Evolutionary conservation across 768 basidiomycete species (phyloP), one percentile per base, ranked within the genome.

Genomic region (Hypsizygus marmoreus): DNA sequence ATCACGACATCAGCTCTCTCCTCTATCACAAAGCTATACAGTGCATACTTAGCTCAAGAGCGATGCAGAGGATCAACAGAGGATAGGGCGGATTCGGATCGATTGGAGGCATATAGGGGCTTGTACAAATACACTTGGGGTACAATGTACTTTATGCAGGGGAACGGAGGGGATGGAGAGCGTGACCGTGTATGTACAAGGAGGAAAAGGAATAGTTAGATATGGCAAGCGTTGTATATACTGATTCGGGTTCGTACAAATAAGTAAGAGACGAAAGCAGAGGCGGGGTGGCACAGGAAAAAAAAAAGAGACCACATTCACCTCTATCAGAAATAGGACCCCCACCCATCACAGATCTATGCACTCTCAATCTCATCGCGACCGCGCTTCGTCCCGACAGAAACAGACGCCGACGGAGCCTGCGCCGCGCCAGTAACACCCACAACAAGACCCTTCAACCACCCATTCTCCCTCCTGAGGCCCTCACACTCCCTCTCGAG

Each of bases 401-500:
- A 31, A n/a, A 40, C 38, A 25, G 53, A 37, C 1, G 59, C 62
- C 17, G 58, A 53, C 2, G 73, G 68, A 13, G 60, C 70, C 49
- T 75, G 73, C 20, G 73, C 82, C 26, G 79, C 88, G 16, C 88
- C 88, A 0, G 91, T 91, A 10, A 91, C 88, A 22, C 89, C 88
- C 3, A 94, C 90, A 5, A 95, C 90, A 11, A 95, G 68, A 0
- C 91, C 89, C 68, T 93, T 90, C 54, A 95, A 64, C 91, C 92
- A 95, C 1, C 88, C 88, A 58, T 97, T 97, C 71, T 97, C 93
- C 47, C 89, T 76, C 37, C 91, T 75, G 39, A 95, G 73, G 0
- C 80, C 83, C 65, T 95, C 93, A 65, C 94, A 94, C 67, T 95
- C 92, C 64, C 88, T 80, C 71, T 97, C 94, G 11, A 97, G 76